A percentile compares a stretch with the other conserved stretches of the same genome.
Evolutionary conservation across 2,329 filamentous ascomycete genomes (phyloP).

Genomic region (Plectosphaerella sp.): DNA sequence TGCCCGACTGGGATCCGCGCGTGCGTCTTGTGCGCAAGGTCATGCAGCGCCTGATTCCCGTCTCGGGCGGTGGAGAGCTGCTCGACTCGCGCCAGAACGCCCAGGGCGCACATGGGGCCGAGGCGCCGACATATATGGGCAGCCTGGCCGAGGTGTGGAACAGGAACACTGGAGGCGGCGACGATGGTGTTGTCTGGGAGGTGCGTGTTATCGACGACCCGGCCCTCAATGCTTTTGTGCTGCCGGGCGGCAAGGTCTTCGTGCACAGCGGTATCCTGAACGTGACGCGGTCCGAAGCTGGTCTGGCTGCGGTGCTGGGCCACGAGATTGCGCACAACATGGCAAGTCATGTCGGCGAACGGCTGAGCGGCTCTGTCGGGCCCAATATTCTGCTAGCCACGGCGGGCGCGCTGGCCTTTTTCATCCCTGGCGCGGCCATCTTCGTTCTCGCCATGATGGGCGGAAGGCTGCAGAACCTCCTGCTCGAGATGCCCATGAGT

Average conservation of each 20-base stretch:
- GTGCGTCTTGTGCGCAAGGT: constrained; percentile 56
- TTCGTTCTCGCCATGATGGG: constrained; percentile 30
- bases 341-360: constrained; percentile 64
- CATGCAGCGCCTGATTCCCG: constrained; percentile 62
- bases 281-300: constrained; percentile 63
- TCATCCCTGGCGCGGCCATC: constrained; percentile 37
- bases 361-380: constrained; percentile 49
- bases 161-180: background rate
- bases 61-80: constrained; percentile 53
- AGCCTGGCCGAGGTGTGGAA: background rate
- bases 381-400: constrained; percentile 46
- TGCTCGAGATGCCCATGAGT: constrained; percentile 64
- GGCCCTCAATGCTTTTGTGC: constrained; percentile 70
- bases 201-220: constrained; percentile 68
- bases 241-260: constrained; percentile 76
- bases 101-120: background rate
- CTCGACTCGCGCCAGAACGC: background rate
- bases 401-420: constrained; percentile 42
- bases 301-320: constrained; percentile 69
- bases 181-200: constrained; percentile 53
- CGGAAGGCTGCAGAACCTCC: constrained; percentile 52
- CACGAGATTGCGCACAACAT: constrained; percentile 79
- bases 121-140: background rate
- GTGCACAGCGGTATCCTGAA: constrained; percentile 70
- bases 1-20: constrained; percentile 56